Base-by-base conservation (phyloP, 208 protist genomes). In the Paratrypanosoma confusum region DNA sequence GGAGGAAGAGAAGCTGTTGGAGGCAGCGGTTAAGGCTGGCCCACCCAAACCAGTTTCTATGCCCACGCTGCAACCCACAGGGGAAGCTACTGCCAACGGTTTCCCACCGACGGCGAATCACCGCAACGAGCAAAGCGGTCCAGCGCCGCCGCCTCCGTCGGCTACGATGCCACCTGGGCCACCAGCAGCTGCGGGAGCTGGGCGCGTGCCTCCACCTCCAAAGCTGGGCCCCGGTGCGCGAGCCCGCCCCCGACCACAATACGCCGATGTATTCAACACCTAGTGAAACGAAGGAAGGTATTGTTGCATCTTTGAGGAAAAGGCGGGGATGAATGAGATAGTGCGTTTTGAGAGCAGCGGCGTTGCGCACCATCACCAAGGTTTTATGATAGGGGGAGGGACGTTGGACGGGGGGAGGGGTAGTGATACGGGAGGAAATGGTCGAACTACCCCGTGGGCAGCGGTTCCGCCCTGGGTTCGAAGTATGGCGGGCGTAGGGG, bases 191-290 rank as follows among this genome's bases (percentile, higher is more conserved):
- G 36, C 56, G 22, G 48, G 69, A 28, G 50, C 45, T 34, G 32
- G 45, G 20, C 20, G 13, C 28, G 5, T 33, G 29, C 36, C 56
- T 41, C 45, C 35, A 25, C 53, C 55, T 18, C 5, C 39, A 16
- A 1, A 52, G 56, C 17, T 37, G 56, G 8, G 28, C 35, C 8
- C 28, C 44, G 5, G 55, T 45, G 14, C 44, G 38, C 8, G 52
- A 24, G 26, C n/a, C n/a, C n/a, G n/a, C n/a, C 45, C 49, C 5
- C 56, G 64, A 6, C 58, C 66, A 45, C 73, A 81, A 52, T 90
- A 90, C 43, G 75, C 82, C n/a, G 76, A 90, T 36, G 76, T 75
- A 64, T 84, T 88, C 46, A 88, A 83, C 49, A 14, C 6, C 14
- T 17, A 20, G 10, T 39, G 17, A 18, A 37, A 16, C 52, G 18